phyloP scores from a whole-genome alignment of 768 basidiomycete genomes.

The Cubamyces sp. region DNA sequence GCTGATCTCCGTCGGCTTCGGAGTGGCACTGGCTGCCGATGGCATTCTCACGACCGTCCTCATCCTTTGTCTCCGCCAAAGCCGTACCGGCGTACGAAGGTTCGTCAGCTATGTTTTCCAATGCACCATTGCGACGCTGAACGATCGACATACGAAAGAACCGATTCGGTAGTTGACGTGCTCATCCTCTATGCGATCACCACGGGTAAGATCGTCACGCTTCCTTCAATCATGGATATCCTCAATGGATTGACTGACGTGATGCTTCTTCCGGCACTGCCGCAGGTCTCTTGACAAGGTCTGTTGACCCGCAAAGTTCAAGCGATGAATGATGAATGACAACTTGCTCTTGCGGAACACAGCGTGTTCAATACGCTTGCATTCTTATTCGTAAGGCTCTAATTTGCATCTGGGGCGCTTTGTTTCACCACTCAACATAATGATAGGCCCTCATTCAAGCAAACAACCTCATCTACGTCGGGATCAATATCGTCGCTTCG shows the following conservation, averaged over 20 bases:
- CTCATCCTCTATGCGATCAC: constrained; percentile 9
- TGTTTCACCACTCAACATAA: not conserved
- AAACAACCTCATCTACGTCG: constrained; percentile 14
- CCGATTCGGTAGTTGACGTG: constrained; percentile 6
- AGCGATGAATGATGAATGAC: not conserved
- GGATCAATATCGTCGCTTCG: constrained; percentile 2
- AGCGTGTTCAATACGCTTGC: constrained; percentile 7
- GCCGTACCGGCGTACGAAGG: constrained; percentile 4
- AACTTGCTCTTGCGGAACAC: not conserved
- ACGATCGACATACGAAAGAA: not conserved
- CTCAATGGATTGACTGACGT: no score
- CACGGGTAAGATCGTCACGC: not conserved
- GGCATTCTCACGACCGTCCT: not conserved
- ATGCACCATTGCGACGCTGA: no score
- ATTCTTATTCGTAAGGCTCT: constrained; percentile 7
- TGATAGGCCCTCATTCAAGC: constrained; percentile 4
- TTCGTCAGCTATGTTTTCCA: not conserved
- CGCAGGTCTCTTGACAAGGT: constrained; percentile 9
- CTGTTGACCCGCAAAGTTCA: not conserved
- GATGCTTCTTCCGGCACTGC: not conserved
- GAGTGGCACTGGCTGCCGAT: constrained; percentile 2
- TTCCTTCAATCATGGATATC: no score
- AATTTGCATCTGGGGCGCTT: not conserved
- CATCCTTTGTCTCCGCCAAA: not conserved
- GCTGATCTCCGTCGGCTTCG: constrained; percentile 9